These are phyloP conservation scores for Phaffia australis DNA, from an alignment of 768 basidiomycete genomes.

Conservation along the genomic window DNA sequence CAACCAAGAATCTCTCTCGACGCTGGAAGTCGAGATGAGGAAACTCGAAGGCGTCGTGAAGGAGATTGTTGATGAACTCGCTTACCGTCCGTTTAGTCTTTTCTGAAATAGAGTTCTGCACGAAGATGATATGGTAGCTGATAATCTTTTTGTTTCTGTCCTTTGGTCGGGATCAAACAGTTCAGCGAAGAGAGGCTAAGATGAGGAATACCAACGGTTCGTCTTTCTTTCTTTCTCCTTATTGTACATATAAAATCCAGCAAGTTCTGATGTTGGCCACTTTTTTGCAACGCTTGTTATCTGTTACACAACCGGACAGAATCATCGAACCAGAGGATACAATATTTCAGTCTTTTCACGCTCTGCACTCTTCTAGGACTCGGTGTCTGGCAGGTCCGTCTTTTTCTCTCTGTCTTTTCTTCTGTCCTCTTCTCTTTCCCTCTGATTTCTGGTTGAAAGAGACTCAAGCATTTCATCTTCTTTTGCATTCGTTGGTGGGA, in stretches of 20 bases:
- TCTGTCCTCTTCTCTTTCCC: not conserved
- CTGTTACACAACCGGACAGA: no score
- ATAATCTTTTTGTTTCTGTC: no score
- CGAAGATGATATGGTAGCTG: no score
- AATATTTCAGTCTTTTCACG: not conserved
- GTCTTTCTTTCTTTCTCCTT: conserved; percentile 8
- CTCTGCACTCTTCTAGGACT: not conserved
- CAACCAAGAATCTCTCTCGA: conserved; percentile 89
- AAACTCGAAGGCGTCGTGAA: conserved; percentile 90
- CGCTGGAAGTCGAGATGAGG: conserved; percentile 94
- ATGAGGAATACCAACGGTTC: conserved; percentile 68
- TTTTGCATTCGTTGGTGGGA: no score
- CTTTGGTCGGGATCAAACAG: no score
- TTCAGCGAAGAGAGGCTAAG: conserved; percentile 71
- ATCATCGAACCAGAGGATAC: not conserved
- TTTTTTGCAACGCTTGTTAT: not conserved
- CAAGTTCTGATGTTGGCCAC: not conserved
- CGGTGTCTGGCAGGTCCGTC: not conserved
- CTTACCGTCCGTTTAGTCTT: conserved; percentile 44
- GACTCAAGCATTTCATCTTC: no score
- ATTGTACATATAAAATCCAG: no score
- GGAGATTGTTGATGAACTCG: conserved; percentile 87
- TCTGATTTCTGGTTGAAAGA: no score
- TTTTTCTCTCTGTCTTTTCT: conserved; percentile 4
- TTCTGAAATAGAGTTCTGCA: no score